Percentiles rank a stretch among this genome's conserved stretches.
These are phyloP conservation scores for Phytophthora crassamura DNA, from an alignment of 352 stramenopile species.

Conservation along the genomic window DNA sequence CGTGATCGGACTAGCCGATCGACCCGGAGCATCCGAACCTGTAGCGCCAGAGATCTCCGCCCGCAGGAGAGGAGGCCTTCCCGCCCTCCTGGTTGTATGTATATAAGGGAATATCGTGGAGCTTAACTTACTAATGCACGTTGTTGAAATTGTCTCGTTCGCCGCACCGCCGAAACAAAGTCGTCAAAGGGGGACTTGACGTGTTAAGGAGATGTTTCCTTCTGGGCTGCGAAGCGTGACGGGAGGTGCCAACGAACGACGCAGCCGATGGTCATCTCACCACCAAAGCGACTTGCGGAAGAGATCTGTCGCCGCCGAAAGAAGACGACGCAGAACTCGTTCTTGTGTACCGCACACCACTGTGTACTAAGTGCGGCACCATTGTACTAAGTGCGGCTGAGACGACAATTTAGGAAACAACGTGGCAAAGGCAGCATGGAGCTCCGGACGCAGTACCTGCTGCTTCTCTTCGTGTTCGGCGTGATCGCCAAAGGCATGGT, in stretches of 20 bases:
- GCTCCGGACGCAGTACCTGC: slow-evolving; percentile 68
- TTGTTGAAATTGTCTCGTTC: slow-evolving; percentile 12
- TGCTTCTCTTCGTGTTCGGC: slow-evolving; percentile 77
- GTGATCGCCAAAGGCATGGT: slow-evolving; percentile 68
- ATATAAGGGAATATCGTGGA: slow-evolving; percentile 40
- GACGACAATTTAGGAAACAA: slow-evolving; percentile 25
- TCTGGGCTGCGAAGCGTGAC: neutral
- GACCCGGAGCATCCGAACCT: slow-evolving; percentile 23
- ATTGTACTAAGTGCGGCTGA: neutral
- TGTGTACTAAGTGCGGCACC: no score
- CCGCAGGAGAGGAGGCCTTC: neutral
- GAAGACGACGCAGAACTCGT: neutral
- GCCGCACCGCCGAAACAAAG: no score
- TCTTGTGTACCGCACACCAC: neutral
- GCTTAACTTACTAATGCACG: slow-evolving; percentile 44
- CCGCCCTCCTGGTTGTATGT: slow-evolving; percentile 28
- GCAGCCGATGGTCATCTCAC: neutral
- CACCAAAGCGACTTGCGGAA: slow-evolving; percentile 9
- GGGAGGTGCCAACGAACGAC: neutral
- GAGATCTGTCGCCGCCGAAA: slow-evolving; percentile 8
- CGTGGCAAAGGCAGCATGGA: slow-evolving; percentile 43
- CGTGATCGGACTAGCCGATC: slow-evolving; percentile 31
- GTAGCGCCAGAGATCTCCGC: slow-evolving; percentile 27
- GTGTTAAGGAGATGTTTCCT: no score
- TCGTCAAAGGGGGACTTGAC: no score